Conservation (phyloP, 805 yeast species). For the Candida insectorum region DNA sequence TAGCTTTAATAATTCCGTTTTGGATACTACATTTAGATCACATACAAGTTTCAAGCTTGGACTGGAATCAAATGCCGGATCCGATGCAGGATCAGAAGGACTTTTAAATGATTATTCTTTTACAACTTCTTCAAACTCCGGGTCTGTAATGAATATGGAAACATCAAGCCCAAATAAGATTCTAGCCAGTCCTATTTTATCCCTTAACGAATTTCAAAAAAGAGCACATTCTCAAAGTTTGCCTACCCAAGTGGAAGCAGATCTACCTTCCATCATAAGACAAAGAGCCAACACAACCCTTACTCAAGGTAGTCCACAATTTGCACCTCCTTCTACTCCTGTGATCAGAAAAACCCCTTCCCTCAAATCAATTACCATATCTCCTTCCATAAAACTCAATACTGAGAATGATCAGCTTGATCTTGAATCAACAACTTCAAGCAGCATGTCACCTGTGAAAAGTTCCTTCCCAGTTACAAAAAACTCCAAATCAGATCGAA, state of each 20-base stretch:
- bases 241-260: constrained; percentile 25
- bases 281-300: constrained; percentile 14
- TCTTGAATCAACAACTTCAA: constrained; percentile 8
- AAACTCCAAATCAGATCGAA: constrained; percentile 4
- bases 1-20: not conserved
- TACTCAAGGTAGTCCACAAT: not conserved
- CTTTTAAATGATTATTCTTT: too few relatives aligned
- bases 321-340: constrained; percentile 12
- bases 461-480: constrained; percentile 7
- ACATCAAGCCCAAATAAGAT: constrained; percentile 19
- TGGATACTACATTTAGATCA: not conserved
- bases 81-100: too few relatives aligned
- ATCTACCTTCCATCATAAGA: constrained; percentile 7
- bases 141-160: not conserved
- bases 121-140: not conserved
- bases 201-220: constrained; percentile 21
- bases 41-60: not conserved
- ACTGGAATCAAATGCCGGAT: too few relatives aligned
- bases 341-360: constrained; percentile 26
- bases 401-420: constrained; percentile 8
- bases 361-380: constrained; percentile 35
- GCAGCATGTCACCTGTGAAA: constrained; percentile 11
- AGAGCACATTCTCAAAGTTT: constrained; percentile 33
- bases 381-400: constrained; percentile 28
- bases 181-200: constrained; percentile 29